Conservation (phyloP, 2,329 filamentous ascomycete species). For the Rhynchosporium graminicola region DNA sequence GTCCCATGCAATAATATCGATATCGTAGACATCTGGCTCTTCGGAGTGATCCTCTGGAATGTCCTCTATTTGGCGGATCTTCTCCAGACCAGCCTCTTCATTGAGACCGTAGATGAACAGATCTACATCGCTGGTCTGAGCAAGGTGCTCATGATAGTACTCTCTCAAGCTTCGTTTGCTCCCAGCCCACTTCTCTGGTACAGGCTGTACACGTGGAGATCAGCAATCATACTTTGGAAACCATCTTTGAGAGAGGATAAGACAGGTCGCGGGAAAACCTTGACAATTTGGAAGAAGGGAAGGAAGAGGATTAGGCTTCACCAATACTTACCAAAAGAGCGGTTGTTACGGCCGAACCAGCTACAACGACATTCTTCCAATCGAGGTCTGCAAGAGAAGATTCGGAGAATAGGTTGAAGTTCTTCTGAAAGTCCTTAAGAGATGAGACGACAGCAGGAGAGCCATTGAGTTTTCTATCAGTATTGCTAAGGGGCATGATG, state of each 20-base stretch:
- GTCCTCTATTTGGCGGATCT: slow-evolving; percentile 73
- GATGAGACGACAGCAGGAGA: slow-evolving; percentile 67
- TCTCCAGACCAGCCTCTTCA: slow-evolving; percentile 76
- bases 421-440: slow-evolving; percentile 71
- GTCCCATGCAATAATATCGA: slow-evolving; percentile 81
- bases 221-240: too few species aligned
- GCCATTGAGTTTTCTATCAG: slow-evolving; percentile 62
- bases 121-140: slow-evolving; percentile 83
- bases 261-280: too few species aligned
- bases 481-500: slow-evolving; percentile 65
- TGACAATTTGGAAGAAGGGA: too few species aligned
- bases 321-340: slow-evolving; percentile 54
- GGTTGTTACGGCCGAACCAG: slow-evolving; percentile 80
- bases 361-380: slow-evolving; percentile 80
- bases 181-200: slow-evolving; percentile 60
- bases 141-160: slow-evolving; percentile 81
- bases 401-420: slow-evolving; percentile 82
- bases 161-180: slow-evolving; percentile 65
- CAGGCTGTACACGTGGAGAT: slow-evolving; percentile 45
- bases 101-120: slow-evolving; percentile 80
- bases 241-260: too few species aligned
- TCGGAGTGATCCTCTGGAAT: slow-evolving; percentile 58
- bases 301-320: too few species aligned
- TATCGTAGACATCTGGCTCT: slow-evolving; percentile 77
- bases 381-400: slow-evolving; percentile 73